Evolutionary conservation across 345 rosid genomes (phyloP), one percentile per base, ranked within the genome.

Genomic region (Crucihimalaya himalaica): DNA sequence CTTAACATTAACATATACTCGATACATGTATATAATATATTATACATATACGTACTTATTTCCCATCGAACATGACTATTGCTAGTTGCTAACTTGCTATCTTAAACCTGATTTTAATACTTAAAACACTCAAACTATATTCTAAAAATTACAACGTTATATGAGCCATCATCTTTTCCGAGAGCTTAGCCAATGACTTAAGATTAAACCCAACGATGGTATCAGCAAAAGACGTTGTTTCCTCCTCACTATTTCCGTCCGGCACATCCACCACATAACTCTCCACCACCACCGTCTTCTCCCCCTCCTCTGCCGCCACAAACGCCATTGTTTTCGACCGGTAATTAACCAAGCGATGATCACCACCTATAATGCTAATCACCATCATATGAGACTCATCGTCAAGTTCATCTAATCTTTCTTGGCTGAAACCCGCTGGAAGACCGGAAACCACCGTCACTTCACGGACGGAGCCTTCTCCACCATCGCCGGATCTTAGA

Each of bases 231-330:
- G 42, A 77, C 40, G 72, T 71, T 0, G 93, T 88, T 14, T 92
- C 96, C 52, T 92, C 93, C 46, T 77, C 75, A 20, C 78, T 88
- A 31, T 75, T 90, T 2, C 83, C 93, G 14, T 51, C 27, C 6
- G 95, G 93, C 11, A 87, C 83, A 71, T 90, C 93, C 60, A 90
- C 96, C 72, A 83, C 89, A 61, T 85, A 92, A 11, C 93, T 90
- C 81, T 92, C 93, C 19, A 84, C 84, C 46, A 83, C 82, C 68
- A 84, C 82, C 68, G 76, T 80, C 71, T 74, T 80, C 68, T 75
- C 78, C 12, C 48, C 67, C 11, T 51, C 84, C 4, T 68, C 83
- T 2, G 53, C 72, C 19, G 72, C 75, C 56, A 79, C 81, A 29
- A 82, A 87, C 46, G 83, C 74, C 6, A 80, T 80, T 5, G 82